A percentile compares a stretch with the other conserved stretches of the same genome.
Evolutionary conservation across 306 rosid species (phyloP).

Genomic region (Betula pendula): DNA sequence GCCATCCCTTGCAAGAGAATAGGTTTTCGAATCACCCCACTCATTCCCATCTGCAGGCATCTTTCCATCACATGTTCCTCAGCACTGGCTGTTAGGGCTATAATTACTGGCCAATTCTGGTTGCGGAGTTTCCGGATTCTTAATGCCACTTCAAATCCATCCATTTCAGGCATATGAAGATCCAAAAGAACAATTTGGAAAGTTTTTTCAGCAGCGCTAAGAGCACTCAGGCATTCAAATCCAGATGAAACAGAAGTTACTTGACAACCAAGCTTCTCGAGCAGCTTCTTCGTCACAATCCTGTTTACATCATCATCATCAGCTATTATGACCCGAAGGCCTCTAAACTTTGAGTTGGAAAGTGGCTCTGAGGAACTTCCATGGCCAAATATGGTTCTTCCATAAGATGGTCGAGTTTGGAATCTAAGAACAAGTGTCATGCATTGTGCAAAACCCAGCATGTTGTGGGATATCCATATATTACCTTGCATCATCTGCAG

Average conservation of each 20-base stretch:
- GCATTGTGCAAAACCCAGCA: constrained; percentile 57
- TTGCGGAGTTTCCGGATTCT: constrained; percentile 59
- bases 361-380: constrained; percentile 31
- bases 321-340: constrained; percentile 61
- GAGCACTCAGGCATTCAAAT: constrained; percentile 54
- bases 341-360: constrained; percentile 49
- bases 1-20: constrained; percentile 61
- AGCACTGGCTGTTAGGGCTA: constrained; percentile 67
- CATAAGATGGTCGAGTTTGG: constrained; percentile 43
- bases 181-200: constrained; percentile 59
- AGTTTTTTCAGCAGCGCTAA: constrained; percentile 40
- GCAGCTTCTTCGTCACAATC: constrained; percentile 71
- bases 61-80: constrained; percentile 69
- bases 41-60: constrained; percentile 73
- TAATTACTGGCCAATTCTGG: constrained; percentile 63
- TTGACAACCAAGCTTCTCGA: constrained; percentile 80
- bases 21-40: constrained; percentile 74
- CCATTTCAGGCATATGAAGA: constrained; percentile 87
- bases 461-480: constrained; percentile 56
- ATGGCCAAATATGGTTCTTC: constrained; percentile 34
- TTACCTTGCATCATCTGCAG: constrained; percentile 89
- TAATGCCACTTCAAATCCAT: constrained; percentile 70
- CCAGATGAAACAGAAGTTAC: constrained; percentile 75
- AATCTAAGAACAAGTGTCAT: constrained; percentile 73
- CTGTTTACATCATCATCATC: constrained; percentile 72